Base-by-base conservation (phyloP, 2,329 filamentous ascomycete genomes). In the Cordyceps cateniannulata region DNA sequence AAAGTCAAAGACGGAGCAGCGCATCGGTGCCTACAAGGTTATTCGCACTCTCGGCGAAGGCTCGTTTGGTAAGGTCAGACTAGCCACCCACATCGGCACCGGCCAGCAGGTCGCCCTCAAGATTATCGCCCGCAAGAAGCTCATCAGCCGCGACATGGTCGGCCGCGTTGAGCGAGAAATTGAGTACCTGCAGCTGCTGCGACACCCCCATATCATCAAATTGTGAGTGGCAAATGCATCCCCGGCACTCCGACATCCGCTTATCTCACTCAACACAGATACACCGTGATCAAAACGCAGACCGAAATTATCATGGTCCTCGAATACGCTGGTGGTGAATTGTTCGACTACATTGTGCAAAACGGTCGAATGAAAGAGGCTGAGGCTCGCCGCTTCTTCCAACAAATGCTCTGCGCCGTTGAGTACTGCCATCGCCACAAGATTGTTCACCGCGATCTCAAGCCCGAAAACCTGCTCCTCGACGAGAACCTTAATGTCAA, bases 401-500 rank as follows among this genome's bases (percentile, higher is more conserved):
- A 99, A 76, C 95, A 99, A 76, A 99, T 99, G 77, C 90, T 99
- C 59, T 97, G 95, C 74, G 95, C 95, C 48, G 95, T 99, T 67
- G 95, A 99, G 74, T 99, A 99, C 77, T 99, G 95, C 71, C 95
- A 99, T 76, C 85, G 95, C 64, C 95, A 99, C 80, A 98, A 98
- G 79, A 98, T 99, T 70, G 95, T 98, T 45, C 95, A 99, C 75
- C 89, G 95, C 73, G 95, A 99, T 73, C 78, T 99, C 64, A 99
- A 99, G 75, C 95, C 95, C 10, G 95, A 99, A 79, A 99, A 99
- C 72, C 78, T 99, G 53, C 84, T 99, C 48, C 86, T 99, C 56
- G 95, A 99, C 76, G 91, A 96, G 66, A 88, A 96, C 62, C 88
- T 96, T 71, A 97, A 99, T 69, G 93, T 99, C 76, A 99, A 99